Evolutionary conservation across 768 basidiomycete species (phyloP), one percentile per base, ranked within the genome.

Genomic region (Lanmaoa rubissima): DNA sequence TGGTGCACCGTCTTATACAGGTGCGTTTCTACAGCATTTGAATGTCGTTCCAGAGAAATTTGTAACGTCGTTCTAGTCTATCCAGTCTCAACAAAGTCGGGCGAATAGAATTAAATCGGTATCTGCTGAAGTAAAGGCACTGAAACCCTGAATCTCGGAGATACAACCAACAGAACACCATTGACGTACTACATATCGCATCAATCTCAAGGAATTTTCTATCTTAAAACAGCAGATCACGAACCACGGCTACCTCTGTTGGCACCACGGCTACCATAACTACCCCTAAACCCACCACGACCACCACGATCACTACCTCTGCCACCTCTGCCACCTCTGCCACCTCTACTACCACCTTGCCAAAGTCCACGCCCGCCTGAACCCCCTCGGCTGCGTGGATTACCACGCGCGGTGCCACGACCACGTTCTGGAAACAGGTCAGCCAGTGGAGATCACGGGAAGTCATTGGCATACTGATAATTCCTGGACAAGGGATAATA

Each of bases 1-100:
- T 82, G 42, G 73, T 74, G 3, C 74, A 82, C 35, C 79, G 81
- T 57, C 68, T 86, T 16, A 74, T 75, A 28, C 84, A 87, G 73
- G 86, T 83, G 53, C 12, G 76, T 65, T 41, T 31, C 41, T 16
- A 34, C 24, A 0, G 24, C 14, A 28, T 49, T 53, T 26, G 1
- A 31, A 12, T 5, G 26, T 4, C 24, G 8, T 35, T 4, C 4
- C 8, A 13, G 4, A 17, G 35, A 11, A 5, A 1, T 35, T 39
- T 16, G 21, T 10, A 28, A 54, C 8, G 13, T 24, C n/a, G 14
- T 31, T 57, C 39, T 44, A 86, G 85, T 73, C 69, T 11, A 72
- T 82, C 34, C 70, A 74, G 17, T 70, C 70, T 46, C 85, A 87
- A 61, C 71, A 75, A 52, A 79, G 80, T 67, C 81, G 87, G 39